phyloP scores from a whole-genome alignment of 768 basidiomycete species.

The Dentipellis sp. region DNA sequence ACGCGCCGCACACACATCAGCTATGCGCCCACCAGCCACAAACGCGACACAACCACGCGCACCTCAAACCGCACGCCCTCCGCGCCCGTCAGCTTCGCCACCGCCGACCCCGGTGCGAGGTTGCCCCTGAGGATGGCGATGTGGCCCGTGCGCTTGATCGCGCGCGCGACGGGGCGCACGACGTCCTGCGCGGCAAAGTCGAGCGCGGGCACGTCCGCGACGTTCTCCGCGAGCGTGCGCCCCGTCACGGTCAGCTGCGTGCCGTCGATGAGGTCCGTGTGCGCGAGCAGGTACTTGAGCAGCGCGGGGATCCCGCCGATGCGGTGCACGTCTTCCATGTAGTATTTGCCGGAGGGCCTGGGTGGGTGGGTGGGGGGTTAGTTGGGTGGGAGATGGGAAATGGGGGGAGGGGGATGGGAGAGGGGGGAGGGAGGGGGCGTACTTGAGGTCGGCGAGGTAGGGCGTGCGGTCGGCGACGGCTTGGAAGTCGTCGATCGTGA shows the following conservation, averaged over 20 bases:
- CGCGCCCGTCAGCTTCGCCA: slow-evolving; percentile 91
- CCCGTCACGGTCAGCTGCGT: slow-evolving; percentile 85
- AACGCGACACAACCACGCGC: slow-evolving; percentile 4
- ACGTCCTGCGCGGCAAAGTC: slow-evolving; percentile 72
- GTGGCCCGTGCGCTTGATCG: slow-evolving; percentile 84
- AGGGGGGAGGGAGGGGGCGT: slow-evolving; percentile 16
- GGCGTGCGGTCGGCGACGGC: slow-evolving; percentile 70
- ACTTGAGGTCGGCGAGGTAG: slow-evolving; percentile 78
- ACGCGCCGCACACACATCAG: background rate
- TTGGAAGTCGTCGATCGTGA: slow-evolving; percentile 86
- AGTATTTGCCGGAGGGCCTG: slow-evolving; percentile 78
- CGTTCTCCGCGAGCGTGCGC: slow-evolving; percentile 81
- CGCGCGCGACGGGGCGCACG: slow-evolving; percentile 58
- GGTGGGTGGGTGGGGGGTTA: slow-evolving; percentile 10
- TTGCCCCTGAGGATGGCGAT: slow-evolving; percentile 84
- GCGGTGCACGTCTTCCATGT: slow-evolving; percentile 85
- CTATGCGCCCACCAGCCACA: background rate
- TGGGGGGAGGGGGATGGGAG: background rate
- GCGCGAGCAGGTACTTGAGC: slow-evolving; percentile 72
- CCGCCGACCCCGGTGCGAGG: slow-evolving; percentile 77
- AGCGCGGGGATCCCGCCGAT: slow-evolving; percentile 81
- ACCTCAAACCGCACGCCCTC: slow-evolving; percentile 83
- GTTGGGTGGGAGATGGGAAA: too few relatives aligned
- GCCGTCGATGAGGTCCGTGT: slow-evolving; percentile 74
- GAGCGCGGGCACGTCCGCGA: slow-evolving; percentile 65